Conservation (phyloP, 441 rosid species). For the Pelargonium citronellum region DNA sequence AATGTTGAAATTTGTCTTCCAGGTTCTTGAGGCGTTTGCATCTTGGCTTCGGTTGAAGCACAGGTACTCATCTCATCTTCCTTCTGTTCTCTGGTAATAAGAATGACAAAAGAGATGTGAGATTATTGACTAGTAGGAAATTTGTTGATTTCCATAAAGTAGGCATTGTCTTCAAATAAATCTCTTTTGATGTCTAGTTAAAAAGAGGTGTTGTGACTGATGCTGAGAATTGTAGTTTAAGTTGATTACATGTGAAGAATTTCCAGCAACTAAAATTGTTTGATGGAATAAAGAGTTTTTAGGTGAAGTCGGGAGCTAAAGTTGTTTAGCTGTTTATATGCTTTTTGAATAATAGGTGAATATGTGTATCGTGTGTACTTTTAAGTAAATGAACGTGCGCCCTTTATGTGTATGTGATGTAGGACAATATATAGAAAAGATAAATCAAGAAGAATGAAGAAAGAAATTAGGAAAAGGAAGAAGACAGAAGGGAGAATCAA, state of each 20-base stretch:
- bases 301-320: neutral
- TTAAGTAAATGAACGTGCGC: neutral
- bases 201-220: neutral
- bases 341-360: constrained; percentile 2
- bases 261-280: neutral
- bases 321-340: neutral
- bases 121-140: neutral
- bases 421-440: too few relatives aligned
- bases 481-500: too few relatives aligned
- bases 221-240: neutral
- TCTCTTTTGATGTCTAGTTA: neutral
- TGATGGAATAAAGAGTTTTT: neutral
- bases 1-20: constrained; percentile 15
- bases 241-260: neutral
- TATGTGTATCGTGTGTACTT: neutral
- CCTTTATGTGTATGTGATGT: too few relatives aligned
- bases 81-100: neutral
- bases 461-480: too few relatives aligned
- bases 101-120: neutral
- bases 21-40: constrained; percentile 99
- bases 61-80: constrained; percentile 44
- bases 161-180: neutral
- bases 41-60: constrained; percentile 95
- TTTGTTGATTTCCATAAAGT: constrained; percentile 1
- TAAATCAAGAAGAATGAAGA: too few relatives aligned